A percentile compares a stretch with the other conserved stretches of the same genome.
These are phyloP conservation scores for Fusarium napiforme DNA, from an alignment of 2,329 filamentous ascomycete genomes.

Conservation along the genomic window DNA sequence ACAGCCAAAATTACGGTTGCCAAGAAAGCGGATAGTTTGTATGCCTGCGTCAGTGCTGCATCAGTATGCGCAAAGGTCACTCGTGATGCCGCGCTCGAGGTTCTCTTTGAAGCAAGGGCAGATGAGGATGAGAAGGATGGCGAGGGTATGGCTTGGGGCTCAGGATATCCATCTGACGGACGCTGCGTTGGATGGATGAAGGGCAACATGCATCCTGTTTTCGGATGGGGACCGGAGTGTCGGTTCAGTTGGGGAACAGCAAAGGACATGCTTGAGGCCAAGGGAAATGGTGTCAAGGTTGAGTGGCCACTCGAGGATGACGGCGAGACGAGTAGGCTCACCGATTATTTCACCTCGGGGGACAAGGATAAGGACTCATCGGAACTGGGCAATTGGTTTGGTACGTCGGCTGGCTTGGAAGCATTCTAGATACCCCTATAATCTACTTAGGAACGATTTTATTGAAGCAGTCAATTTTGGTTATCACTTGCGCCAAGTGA, in stretches of 20 bases:
- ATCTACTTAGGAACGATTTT: background rate
- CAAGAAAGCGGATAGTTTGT: conserved; percentile 93
- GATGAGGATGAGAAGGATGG: conserved; percentile 47
- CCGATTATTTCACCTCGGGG: conserved; percentile 74
- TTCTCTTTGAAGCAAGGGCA: conserved; percentile 68
- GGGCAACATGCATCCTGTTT: conserved; percentile 88
- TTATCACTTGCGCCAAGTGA: conserved; percentile 1
- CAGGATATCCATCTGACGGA: conserved; percentile 90
- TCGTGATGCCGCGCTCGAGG: conserved; percentile 86
- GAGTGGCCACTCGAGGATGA: conserved; percentile 87
- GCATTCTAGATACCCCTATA: conserved; percentile 66
- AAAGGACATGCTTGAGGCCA: conserved; percentile 90
- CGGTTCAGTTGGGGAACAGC: conserved; percentile 96
- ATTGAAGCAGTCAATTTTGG: background rate
- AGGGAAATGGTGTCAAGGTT: conserved; percentile 73
- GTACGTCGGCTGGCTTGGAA: conserved; percentile 74
- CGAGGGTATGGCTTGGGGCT: conserved; percentile 77
- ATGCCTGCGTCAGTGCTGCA: conserved; percentile 91
- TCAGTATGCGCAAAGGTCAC: conserved; percentile 97
- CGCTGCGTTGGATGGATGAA: conserved; percentile 85
- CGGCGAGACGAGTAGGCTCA: conserved; percentile 74
- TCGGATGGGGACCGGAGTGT: conserved; percentile 94
- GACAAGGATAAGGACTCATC: conserved; percentile 60
- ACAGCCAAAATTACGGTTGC: conserved; percentile 78
- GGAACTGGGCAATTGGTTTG: conserved; percentile 86